A percentile compares a stretch with the other conserved stretches of the same genome.
These are phyloP conservation scores for Rhododendron kiyosumense DNA, from an alignment of 148 eudicot species.

Conservation along the genomic window DNA sequence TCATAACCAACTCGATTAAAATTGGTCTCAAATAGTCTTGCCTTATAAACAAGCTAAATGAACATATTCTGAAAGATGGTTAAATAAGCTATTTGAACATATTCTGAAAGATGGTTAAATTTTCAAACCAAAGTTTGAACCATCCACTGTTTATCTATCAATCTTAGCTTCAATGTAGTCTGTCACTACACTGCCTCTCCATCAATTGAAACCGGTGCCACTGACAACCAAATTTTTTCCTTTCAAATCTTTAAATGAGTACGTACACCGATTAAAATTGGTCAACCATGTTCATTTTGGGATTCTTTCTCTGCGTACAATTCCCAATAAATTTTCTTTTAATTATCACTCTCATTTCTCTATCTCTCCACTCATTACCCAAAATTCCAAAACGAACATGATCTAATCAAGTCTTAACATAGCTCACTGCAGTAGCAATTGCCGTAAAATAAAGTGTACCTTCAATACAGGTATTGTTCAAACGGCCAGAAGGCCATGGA, in stretches of 20 bases:
- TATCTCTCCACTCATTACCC: no score
- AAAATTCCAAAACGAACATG: no score
- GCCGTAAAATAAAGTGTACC: neutral
- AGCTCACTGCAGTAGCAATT: neutral
- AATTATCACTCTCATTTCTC: no score
- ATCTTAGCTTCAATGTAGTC: neutral
- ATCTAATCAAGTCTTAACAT: no score
- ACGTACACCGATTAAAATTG: neutral
- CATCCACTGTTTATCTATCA: neutral
- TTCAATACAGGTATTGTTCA: neutral
- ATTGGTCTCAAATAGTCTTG: no score
- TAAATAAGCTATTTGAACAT: no score
- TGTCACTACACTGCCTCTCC: neutral
- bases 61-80: no score
- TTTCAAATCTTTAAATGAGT: neutral
- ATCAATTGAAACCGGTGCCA: neutral
- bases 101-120: neutral
- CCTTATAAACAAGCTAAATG: neutral
- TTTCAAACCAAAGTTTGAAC: neutral
- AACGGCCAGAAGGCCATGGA: neutral
- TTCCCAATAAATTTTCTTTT: no score
- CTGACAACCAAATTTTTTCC: neutral
- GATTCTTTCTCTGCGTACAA: no score
- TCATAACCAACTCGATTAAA: neutral
- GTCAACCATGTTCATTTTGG: no score